These are phyloP conservation scores for Saccharomycopsis vini DNA, from an alignment of 805 yeast species.

Conservation along the genomic window DNA sequence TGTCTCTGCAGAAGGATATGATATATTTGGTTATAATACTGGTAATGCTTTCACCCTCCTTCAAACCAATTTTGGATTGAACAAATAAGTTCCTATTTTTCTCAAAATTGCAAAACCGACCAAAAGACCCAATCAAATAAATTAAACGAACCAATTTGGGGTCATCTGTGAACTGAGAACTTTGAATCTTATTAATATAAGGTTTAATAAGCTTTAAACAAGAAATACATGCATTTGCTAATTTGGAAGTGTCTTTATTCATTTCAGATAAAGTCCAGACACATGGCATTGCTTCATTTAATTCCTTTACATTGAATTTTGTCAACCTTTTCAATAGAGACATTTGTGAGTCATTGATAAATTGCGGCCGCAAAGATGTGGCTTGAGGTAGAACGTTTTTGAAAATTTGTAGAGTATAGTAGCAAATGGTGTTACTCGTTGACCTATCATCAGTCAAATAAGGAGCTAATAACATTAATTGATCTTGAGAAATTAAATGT, in stretches of 20 bases:
- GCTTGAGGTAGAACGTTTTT: slow-evolving; percentile 38
- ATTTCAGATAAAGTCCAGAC: slow-evolving; percentile 46
- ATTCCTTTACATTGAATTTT: slow-evolving; percentile 48
- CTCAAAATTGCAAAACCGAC: slow-evolving; percentile 58
- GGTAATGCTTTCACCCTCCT: slow-evolving; percentile 43
- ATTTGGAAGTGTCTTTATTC: slow-evolving; percentile 36
- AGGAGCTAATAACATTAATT: slow-evolving; percentile 56
- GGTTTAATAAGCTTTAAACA: slow-evolving; percentile 46
- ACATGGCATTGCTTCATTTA: slow-evolving; percentile 69
- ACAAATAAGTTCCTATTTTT: slow-evolving; percentile 32
- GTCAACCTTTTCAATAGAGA: slow-evolving; percentile 50
- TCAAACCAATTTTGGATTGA: slow-evolving; percentile 32
- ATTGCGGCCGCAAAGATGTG: slow-evolving; percentile 39
- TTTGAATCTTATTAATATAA: slow-evolving; percentile 28
- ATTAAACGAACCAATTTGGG: slow-evolving; percentile 47
- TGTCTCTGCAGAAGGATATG: slow-evolving; percentile 40
- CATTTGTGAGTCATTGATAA: slow-evolving; percentile 40
- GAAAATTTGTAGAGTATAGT: slow-evolving; percentile 46
- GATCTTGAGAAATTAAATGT: slow-evolving; percentile 53
- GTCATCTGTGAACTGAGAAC: slow-evolving; percentile 25
- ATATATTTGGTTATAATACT: slow-evolving; percentile 52
- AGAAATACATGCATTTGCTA: slow-evolving; percentile 57
- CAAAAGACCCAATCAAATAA: slow-evolving; percentile 61
- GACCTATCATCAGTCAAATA: slow-evolving; percentile 43
- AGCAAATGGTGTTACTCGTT: slow-evolving; percentile 34